phyloP scores from a whole-genome alignment of 805 yeast genomes.

The Metschnikowia dekortorum region DNA sequence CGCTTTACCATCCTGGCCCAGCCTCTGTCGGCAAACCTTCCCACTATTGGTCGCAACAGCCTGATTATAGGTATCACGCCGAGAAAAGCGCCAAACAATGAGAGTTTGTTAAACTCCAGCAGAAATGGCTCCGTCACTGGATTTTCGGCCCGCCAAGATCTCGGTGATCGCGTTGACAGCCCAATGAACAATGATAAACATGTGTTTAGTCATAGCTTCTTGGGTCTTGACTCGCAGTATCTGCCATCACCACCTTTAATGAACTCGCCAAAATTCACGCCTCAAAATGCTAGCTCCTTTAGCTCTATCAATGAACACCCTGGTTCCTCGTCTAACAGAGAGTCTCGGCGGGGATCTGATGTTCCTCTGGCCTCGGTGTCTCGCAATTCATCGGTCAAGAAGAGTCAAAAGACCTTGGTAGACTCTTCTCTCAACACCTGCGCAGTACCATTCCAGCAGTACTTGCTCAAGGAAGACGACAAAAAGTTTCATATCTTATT shows the following conservation, averaged over 20 bases:
- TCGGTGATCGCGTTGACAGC: constrained; percentile 8
- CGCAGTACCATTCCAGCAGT: constrained; percentile 70
- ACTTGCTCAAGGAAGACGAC: constrained; percentile 65
- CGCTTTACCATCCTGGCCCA: constrained; percentile 43
- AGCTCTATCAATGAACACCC: background rate
- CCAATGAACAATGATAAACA: constrained; percentile 6
- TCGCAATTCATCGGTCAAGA: constrained; percentile 18
- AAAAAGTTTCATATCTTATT: constrained; percentile 81
- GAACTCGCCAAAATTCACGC: constrained; percentile 4
- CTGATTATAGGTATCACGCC: constrained; percentile 7
- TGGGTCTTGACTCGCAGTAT: constrained; percentile 5
- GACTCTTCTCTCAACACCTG: constrained; percentile 53
- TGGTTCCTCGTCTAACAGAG: constrained; percentile 2
- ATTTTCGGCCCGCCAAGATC: constrained; percentile 3
- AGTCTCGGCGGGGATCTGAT: constrained; percentile 15
- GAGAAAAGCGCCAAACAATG: constrained; percentile 11
- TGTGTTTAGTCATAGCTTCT: background rate
- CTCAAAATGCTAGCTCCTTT: background rate
- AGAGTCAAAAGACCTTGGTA: constrained; percentile 49
- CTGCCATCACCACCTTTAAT: constrained; percentile 11
- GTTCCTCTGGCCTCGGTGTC: constrained; percentile 8
- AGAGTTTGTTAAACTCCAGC: constrained; percentile 4
- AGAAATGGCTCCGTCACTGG: constrained; percentile 10
- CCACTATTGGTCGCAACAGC: constrained; percentile 9
- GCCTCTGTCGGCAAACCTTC: constrained; percentile 31